These are phyloP conservation scores for Rhizopus stolonifer DNA, from an alignment of 371 early-diverging fungal species.

Conservation along the genomic window DNA sequence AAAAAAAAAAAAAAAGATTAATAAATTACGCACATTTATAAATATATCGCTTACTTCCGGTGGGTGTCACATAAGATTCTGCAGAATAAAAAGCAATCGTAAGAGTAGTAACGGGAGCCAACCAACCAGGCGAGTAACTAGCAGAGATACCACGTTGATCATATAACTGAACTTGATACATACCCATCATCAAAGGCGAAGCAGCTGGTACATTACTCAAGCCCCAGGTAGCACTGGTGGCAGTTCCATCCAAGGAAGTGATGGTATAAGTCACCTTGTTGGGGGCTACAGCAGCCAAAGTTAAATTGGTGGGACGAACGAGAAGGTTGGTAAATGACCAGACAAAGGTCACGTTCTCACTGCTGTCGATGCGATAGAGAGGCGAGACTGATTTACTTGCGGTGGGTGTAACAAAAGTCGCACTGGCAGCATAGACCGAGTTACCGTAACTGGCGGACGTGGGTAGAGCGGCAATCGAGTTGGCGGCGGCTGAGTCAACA, in stretches of 20 bases:
- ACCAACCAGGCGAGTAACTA: constrained; percentile 36
- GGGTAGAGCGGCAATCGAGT: constrained; percentile 31
- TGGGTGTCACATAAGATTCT: constrained; percentile 27
- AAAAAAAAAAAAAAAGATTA: constrained; percentile 1
- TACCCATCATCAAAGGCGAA: constrained; percentile 45
- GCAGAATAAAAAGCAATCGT: constrained; percentile 46
- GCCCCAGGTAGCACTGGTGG: constrained; percentile 48
- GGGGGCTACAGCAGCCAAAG: constrained; percentile 46
- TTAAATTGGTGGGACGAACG: constrained; percentile 44
- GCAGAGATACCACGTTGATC: constrained; percentile 51
- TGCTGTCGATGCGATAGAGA: constrained; percentile 37
- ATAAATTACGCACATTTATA: background rate
- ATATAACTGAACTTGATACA: constrained; percentile 43
- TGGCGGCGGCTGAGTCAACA: background rate
- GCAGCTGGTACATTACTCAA: constrained; percentile 37
- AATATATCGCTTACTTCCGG: constrained; percentile 23
- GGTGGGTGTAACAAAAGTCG: constrained; percentile 40
- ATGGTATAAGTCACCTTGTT: constrained; percentile 43
- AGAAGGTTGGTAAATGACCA: constrained; percentile 41
- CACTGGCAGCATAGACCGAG: constrained; percentile 35
- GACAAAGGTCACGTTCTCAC: constrained; percentile 47
- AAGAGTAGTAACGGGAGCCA: constrained; percentile 30
- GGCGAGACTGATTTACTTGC: constrained; percentile 45
- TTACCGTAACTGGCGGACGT: constrained; percentile 42
- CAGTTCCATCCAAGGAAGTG: constrained; percentile 32